Evolutionary conservation across 495 filamentous ascomycete species (phyloP).

Genomic region (Talaromyces ruber): DNA sequence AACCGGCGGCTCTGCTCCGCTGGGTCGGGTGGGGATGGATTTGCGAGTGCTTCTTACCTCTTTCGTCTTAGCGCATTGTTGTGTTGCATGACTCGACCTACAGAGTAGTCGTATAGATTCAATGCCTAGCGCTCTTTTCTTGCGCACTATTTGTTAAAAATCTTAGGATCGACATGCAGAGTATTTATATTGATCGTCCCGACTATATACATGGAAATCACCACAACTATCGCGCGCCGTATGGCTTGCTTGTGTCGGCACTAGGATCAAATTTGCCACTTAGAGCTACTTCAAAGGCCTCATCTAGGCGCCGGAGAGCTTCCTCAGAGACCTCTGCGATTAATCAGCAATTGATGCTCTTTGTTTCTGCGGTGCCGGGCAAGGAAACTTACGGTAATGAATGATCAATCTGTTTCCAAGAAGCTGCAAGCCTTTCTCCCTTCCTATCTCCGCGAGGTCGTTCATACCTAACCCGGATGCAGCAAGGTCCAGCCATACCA

Average conservation of each 20-base stretch:
- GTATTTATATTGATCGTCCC: not conserved
- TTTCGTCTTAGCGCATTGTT: not conserved
- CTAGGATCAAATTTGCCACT: constrained; percentile 28
- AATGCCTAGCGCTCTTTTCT: not conserved
- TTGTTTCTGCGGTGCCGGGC: not conserved
- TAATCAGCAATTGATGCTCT: constrained; percentile 15
- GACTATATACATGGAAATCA: not conserved
- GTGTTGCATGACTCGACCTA: not conserved
- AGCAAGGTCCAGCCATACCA: constrained; percentile 84
- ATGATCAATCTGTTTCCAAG: constrained; percentile 31
- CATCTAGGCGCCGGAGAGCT: constrained; percentile 28
- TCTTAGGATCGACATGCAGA: not conserved
- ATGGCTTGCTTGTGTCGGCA: constrained; percentile 28
- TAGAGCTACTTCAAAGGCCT: constrained; percentile 31
- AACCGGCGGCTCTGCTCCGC: not conserved
- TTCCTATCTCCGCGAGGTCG: constrained; percentile 30
- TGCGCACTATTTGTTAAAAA: not conserved
- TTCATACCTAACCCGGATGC: constrained; percentile 31
- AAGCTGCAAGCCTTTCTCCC: constrained; percentile 30
- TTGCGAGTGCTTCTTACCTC: not conserved
- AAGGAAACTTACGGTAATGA: constrained; percentile 35
- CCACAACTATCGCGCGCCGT: constrained; percentile 22
- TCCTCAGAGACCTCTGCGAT: constrained; percentile 37
- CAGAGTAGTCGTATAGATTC: not conserved
- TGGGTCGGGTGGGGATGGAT: not conserved